phyloP scores from a whole-genome alignment of 2,329 filamentous ascomycete species.

The Epichloe sp. region DNA sequence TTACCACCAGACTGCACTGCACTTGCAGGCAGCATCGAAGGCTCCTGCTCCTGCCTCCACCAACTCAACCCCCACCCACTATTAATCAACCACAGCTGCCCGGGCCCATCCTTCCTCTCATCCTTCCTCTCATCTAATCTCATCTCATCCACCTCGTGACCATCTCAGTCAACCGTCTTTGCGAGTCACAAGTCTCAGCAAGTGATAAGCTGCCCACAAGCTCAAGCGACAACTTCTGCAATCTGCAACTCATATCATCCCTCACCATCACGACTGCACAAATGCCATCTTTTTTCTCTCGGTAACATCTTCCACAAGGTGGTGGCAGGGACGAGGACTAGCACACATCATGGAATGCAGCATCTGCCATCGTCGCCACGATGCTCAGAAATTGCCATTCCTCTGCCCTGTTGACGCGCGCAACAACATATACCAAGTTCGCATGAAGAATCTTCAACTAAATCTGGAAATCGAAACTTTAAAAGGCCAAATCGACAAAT shows the following conservation, averaged over 20 bases:
- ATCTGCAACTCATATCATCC: not conserved
- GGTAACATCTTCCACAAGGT: not conserved
- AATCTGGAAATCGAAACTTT: conserved; percentile 51
- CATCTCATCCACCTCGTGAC: conserved; percentile 1
- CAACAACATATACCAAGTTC: conserved; percentile 52
- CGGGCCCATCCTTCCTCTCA: not conserved
- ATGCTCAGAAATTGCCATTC: conserved; percentile 45
- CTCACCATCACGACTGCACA: not conserved
- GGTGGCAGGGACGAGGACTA: not conserved
- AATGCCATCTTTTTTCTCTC: conserved; percentile 1
- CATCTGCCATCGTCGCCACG: conserved; percentile 47
- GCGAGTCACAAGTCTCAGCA: not conserved
- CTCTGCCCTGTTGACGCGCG: conserved; percentile 59
- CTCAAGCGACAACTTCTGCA: not conserved
- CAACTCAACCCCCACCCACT: not conserved
- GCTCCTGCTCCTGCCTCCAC: too few species aligned
- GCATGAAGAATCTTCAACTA: conserved; percentile 44
- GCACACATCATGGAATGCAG: conserved; percentile 49
- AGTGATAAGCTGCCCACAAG: not conserved
- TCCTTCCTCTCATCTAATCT: conserved; percentile 1
- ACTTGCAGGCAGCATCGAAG: not conserved
- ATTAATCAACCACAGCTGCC: not conserved
- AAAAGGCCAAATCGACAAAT: conserved; percentile 33
- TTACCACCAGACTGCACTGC: not conserved
- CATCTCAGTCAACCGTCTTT: not conserved